These are phyloP conservation scores for Candida vaughaniae DNA, from an alignment of 805 yeast genomes.

Conservation along the genomic window DNA sequence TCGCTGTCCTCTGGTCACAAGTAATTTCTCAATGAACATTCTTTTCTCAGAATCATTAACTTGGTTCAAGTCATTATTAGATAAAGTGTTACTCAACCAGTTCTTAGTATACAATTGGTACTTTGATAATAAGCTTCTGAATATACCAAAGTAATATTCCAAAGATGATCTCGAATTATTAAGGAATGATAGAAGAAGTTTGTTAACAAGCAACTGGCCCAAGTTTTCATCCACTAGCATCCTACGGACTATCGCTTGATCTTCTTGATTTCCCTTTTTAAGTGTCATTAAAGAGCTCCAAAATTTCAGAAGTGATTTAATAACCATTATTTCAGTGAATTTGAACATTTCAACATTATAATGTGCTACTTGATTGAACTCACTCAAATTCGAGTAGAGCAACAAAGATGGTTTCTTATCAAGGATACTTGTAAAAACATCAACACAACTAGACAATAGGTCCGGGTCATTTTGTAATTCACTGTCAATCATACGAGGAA, in stretches of 20 bases:
- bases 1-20: conserved; percentile 65
- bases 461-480: conserved; percentile 61
- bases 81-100: conserved; percentile 36
- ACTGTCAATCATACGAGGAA: conserved; percentile 29
- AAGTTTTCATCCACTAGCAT: conserved; percentile 13
- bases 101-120: conserved; percentile 46
- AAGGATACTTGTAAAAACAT: conserved; percentile 50
- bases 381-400: conserved; percentile 30
- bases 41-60: conserved; percentile 32
- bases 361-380: conserved; percentile 18
- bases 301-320: conserved; percentile 52
- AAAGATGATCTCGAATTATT: conserved; percentile 56
- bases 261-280: conserved; percentile 45
- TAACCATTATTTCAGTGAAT: conserved; percentile 54
- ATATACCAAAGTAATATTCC: conserved; percentile 53
- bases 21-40: conserved; percentile 50
- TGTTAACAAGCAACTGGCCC: conserved; percentile 1
- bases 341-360: conserved; percentile 2
- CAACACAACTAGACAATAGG: conserved; percentile 49
- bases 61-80: conserved; percentile 13
- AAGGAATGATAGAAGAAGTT: conserved; percentile 29
- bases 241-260: conserved; percentile 31
- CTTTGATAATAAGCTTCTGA: conserved; percentile 48
- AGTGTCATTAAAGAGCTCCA: conserved; percentile 52
- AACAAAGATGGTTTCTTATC: conserved; percentile 48